These are phyloP conservation scores for Penicillium verhagenii DNA, from an alignment of 495 filamentous ascomycete genomes.

Conservation along the genomic window DNA sequence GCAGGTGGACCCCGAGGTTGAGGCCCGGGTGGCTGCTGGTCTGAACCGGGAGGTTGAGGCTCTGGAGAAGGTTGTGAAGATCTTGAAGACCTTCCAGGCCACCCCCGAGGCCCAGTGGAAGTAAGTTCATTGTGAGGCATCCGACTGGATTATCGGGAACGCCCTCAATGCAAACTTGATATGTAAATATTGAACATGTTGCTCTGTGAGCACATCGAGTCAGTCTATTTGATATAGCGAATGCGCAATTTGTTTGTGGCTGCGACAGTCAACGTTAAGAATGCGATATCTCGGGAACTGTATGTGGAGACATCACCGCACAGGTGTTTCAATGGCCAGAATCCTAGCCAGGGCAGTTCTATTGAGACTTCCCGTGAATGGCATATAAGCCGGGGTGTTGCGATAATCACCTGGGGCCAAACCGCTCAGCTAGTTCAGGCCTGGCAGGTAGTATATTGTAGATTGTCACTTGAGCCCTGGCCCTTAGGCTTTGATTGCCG, in stretches of 20 bases:
- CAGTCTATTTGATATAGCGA: constrained; percentile 17
- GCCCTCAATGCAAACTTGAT: constrained; percentile 12
- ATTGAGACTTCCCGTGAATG: too few species aligned
- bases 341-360: not conserved
- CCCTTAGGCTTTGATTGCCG: not conserved
- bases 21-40: constrained; percentile 31
- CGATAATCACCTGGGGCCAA: too few species aligned
- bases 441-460: too few species aligned
- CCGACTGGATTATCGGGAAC: constrained; percentile 7
- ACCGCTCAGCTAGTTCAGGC: too few species aligned
- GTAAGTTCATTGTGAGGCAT: constrained; percentile 35
- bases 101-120: constrained; percentile 67
- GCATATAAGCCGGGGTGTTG: too few species aligned
- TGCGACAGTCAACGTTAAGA: not conserved
- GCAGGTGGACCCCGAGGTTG: constrained; percentile 36
- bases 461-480: too few species aligned
- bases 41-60: constrained; percentile 68
- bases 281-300: not conserved
- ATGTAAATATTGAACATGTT: constrained; percentile 35
- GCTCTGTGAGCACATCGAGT: constrained; percentile 16
- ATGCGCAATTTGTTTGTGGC: constrained; percentile 5
- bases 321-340: not conserved
- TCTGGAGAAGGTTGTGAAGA: constrained; percentile 69
- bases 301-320: not conserved
- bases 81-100: constrained; percentile 71